Evolutionary conservation across 2,329 filamentous ascomycete genomes (phyloP), one percentile per base, ranked within the genome.

Genomic region (Verticillium nubilum): DNA sequence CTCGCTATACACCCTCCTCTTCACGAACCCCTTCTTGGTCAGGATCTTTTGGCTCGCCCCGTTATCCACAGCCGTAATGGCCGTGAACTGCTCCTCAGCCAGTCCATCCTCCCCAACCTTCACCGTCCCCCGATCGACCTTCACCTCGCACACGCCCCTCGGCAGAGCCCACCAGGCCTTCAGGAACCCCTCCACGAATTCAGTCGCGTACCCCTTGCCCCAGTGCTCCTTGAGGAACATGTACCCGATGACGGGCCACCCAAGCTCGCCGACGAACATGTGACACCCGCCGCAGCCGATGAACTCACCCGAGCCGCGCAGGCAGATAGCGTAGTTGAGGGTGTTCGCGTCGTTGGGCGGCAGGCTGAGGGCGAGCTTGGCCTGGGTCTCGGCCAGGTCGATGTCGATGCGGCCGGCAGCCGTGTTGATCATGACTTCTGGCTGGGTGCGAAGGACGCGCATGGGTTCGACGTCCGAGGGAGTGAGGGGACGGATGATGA

Each of bases 351-450:
- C 82, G 57, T 78, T 71, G 5, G 80, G 80, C 1, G 81, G 73
- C n/a, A 85, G 68, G 31, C 74, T 77, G 12, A 63, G 64, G 4
- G 69, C 68, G 54, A 85, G 66, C 56, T 67, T 76, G 26, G 61
- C 65, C 60, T 70, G 71, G 10, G 83, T 82, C 59, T 77, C 74
- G 1, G 73, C 76, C 2, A 77, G 55, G 65, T 79, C 72, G 58
- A 66, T 61, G 70, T 87, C 80, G 9, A 73, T 64, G 9, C 64
- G 59, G 60, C 77, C 79, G 63, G 67, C 63, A 3, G 62, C 58
- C 58, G 86, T 86, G 77, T 80, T 86, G 58, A 70, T 70, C 87
- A 90, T 90, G 54, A 87, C 83, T 64, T 86, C 84, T 4, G 79
- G 77, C 67, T 86, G 77, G 15, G 74, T 76, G 26, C 86, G 83